A percentile compares a stretch with the other conserved stretches of the same genome.
phyloP scores from a whole-genome alignment of 73 alveolate species.

The Symbiodinium pilosum region DNA sequence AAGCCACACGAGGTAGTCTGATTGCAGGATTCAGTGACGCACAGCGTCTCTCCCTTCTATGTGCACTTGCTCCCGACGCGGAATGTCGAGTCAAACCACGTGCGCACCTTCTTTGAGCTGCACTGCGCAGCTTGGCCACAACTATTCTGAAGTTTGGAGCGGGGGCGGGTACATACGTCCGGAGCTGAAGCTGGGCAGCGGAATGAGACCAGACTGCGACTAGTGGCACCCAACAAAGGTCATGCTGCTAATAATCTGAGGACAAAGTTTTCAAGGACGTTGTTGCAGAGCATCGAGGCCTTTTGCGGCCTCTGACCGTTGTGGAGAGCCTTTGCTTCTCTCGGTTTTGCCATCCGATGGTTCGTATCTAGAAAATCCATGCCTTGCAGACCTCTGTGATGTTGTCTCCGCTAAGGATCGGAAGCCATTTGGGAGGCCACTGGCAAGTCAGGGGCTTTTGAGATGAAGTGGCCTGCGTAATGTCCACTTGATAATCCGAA shows the following conservation, averaged over 20 bases:
- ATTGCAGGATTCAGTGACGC: constrained; percentile 63
- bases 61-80: constrained; percentile 85
- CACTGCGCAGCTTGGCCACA: background rate
- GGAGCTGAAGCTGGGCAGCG: background rate
- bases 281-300: constrained; percentile 37
- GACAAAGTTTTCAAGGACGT: constrained; percentile 53
- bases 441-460: background rate
- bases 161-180: background rate
- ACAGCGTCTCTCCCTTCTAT: constrained; percentile 1
- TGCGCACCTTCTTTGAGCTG: background rate
- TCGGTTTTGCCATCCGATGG: background rate
- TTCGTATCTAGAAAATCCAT: background rate
- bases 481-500: too few species aligned
- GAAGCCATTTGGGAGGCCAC: constrained; percentile 1
- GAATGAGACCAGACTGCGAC: background rate
- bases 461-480: too few species aligned
- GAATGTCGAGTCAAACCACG: constrained; percentile 65
- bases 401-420: too few species aligned
- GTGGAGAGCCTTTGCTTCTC: background rate
- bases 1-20: too few species aligned
- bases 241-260: background rate
- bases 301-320: background rate
- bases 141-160: background rate
- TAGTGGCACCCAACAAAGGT: background rate
- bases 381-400: too few species aligned